These are phyloP conservation scores for Aureobasidium pullulans DNA, from an alignment of 2,329 filamentous ascomycete genomes.

Conservation along the genomic window DNA sequence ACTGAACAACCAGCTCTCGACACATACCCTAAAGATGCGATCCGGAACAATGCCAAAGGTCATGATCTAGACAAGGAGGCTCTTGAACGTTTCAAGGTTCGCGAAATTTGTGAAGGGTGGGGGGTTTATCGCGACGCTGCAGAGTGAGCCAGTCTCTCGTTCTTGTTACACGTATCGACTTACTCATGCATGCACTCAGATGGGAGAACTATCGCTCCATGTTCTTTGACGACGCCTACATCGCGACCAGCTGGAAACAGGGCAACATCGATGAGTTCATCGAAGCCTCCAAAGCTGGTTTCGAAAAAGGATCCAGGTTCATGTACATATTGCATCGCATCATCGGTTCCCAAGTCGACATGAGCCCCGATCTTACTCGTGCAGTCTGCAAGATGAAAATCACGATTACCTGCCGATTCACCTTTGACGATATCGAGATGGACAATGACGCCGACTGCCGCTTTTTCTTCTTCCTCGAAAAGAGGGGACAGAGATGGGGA, in stretches of 20 bases:
- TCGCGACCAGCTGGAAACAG: constrained; percentile 15
- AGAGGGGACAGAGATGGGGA: constrained; percentile 16
- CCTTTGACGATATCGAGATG: constrained; percentile 18
- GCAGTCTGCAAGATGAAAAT: constrained; percentile 19
- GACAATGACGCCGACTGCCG: constrained; percentile 17
- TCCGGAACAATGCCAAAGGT: constrained; percentile 10
- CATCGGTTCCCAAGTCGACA: constrained; percentile 17
- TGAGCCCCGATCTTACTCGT: constrained; percentile 10
- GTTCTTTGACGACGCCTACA: constrained; percentile 15
- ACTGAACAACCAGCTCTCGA: not conserved
- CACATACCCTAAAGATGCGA: constrained; percentile 9
- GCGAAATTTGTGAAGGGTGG: constrained; percentile 11
- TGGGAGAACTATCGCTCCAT: constrained; percentile 13
- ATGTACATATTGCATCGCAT: constrained; percentile 18
- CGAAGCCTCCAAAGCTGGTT: constrained; percentile 13
- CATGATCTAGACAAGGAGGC: constrained; percentile 5
- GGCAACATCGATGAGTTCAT: constrained; percentile 15
- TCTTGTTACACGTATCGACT: not conserved
- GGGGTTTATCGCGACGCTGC: constrained; percentile 14
- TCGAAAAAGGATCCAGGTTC: constrained; percentile 10
- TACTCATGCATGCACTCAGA: not conserved
- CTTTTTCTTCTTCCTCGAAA: constrained; percentile 17
- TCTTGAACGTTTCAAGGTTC: constrained; percentile 9
- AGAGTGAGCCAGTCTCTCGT: not conserved
- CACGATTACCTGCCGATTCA: constrained; percentile 18